Conservation (phyloP, 495 filamentous ascomycete species). For the Parathielavia appendiculata region DNA sequence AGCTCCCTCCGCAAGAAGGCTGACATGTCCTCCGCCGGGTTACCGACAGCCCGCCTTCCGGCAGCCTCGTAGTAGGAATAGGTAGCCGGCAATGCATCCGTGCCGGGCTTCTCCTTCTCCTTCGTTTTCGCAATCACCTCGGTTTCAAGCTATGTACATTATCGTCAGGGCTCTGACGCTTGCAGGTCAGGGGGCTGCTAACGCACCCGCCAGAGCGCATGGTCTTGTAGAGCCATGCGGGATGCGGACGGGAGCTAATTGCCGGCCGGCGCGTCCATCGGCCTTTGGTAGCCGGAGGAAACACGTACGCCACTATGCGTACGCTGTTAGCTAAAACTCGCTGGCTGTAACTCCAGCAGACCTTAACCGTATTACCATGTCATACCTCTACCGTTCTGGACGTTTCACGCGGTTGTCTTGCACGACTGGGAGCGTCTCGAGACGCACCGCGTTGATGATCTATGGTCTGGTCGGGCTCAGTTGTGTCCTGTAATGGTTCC, state of each 20-base stretch:
- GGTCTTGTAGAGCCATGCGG: constrained; percentile 8
- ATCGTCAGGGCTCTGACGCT: constrained; percentile 5
- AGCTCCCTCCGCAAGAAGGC: constrained; percentile 16
- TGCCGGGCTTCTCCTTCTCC: constrained; percentile 2
- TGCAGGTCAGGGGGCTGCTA: neutral
- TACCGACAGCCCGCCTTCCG: constrained; percentile 10
- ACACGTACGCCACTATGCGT: neutral
- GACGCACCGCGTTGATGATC: neutral
- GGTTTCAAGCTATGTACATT: constrained; percentile 11
- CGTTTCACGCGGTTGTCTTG: neutral
- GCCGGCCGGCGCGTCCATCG: neutral
- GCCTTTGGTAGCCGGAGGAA: too few relatives aligned
- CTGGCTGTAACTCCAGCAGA: neutral
- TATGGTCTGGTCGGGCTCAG: neutral
- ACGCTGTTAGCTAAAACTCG: neutral
- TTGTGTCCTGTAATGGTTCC: too few relatives aligned
- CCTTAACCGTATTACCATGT: neutral
- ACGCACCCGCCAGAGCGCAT: constrained; percentile 10
- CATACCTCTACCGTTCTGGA: neutral
- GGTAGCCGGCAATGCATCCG: constrained; percentile 15
- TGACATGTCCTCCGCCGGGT: constrained; percentile 13
- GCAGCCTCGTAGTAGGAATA: constrained; percentile 13
- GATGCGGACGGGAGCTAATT: neutral
- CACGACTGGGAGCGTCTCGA: constrained; percentile 1
- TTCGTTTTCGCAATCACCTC: constrained; percentile 6